A percentile compares a stretch with the other conserved stretches of the same genome.
Evolutionary conservation across 257 asterid species (phyloP).

Genomic region (Jacaranda copaia): DNA sequence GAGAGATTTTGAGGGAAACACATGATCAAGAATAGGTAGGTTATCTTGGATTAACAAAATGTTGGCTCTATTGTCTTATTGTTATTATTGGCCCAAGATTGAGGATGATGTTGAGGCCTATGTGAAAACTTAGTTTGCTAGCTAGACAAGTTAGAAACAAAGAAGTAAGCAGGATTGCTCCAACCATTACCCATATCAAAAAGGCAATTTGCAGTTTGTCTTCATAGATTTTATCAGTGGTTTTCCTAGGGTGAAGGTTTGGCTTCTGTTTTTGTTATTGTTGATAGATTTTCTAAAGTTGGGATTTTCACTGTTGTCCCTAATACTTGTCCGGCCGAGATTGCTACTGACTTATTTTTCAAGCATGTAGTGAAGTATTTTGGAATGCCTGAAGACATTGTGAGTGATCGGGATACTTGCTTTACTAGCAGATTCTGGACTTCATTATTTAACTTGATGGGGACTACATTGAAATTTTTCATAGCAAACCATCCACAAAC

Average conservation of each 20-base stretch:
- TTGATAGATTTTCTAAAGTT: constrained; percentile 11
- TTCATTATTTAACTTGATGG: not conserved
- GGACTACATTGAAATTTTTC: not conserved
- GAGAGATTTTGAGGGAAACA: not conserved
- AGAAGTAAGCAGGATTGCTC: not conserved
- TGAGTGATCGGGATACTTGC: not conserved
- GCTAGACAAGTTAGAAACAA: not conserved
- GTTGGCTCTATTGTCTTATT: no score
- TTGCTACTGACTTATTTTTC: not conserved
- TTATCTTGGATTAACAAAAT: not conserved
- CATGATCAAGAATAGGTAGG: not conserved
- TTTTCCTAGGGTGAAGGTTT: not conserved
- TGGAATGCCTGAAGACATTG: not conserved
- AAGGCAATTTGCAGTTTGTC: not conserved
- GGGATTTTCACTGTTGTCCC: not conserved
- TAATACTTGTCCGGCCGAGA: not conserved
- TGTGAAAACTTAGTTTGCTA: no score
- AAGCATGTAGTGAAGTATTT: not conserved
- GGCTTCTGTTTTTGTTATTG: not conserved
- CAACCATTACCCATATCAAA: not conserved
- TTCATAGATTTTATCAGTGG: not conserved
- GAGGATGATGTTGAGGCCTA: not conserved
- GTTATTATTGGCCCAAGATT: not conserved
- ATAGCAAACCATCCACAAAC: constrained; percentile 3
- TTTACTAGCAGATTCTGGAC: not conserved